Evolutionary conservation across 1,284 basidiomycete genomes (phyloP).

Genomic region (Cutaneotrichosporon cavernicola): DNA sequence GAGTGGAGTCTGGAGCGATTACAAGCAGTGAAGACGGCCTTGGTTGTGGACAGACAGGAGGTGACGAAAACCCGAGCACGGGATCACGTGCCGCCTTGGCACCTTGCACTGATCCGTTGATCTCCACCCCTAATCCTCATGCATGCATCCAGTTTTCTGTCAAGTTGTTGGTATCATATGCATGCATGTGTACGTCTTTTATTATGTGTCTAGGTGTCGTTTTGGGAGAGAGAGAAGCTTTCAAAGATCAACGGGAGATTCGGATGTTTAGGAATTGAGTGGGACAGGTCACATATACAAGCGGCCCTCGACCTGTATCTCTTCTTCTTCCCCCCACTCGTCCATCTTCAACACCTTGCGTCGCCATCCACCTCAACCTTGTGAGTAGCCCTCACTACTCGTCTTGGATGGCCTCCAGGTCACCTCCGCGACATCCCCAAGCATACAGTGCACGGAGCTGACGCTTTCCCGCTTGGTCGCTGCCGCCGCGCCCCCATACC

Average conservation of each 20-base stretch:
- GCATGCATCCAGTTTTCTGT: conserved; percentile 13
- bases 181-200: conserved; percentile 1
- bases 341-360: background rate
- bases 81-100: conserved; percentile 9
- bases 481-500: conserved; percentile 5
- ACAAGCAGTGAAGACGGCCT: background rate
- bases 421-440: background rate
- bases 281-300: conserved; percentile 8
- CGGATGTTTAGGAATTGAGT: conserved; percentile 7
- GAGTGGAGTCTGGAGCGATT: background rate
- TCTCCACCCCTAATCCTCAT: conserved; percentile 5
- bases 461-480: conserved; percentile 14
- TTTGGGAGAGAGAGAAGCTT: background rate
- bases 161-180: background rate
- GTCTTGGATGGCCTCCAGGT: conserved; percentile 1
- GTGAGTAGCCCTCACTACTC: conserved; percentile 5
- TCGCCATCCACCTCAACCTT: conserved; percentile 3
- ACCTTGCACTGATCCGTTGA: conserved; percentile 8
- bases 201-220: background rate
- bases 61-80: conserved; percentile 1
- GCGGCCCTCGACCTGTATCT: conserved; percentile 2
- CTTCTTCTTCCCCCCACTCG: conserved; percentile 18
- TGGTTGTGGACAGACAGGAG: background rate
- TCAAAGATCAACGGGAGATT: background rate
- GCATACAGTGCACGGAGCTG: conserved; percentile 12